phyloP scores from a whole-genome alignment of 169 alveolate species.

The Babesia caballi region DNA sequence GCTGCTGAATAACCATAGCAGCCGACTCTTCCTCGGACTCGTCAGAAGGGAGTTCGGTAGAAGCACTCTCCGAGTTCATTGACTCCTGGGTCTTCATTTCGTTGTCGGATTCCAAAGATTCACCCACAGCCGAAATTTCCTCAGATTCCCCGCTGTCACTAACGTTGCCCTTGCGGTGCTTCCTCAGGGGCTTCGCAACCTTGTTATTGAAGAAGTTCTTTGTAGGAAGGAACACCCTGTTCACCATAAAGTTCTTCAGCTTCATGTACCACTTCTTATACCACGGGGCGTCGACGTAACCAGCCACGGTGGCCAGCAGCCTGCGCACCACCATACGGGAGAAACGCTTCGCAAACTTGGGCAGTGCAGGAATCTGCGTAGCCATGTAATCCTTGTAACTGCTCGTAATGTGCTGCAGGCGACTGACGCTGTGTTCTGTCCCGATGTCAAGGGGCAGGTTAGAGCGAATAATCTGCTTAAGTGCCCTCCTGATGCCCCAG shows the following conservation, averaged over 20 bases:
- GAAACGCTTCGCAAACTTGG: constrained; percentile 4
- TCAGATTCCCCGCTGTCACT: no score
- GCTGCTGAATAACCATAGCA: no score
- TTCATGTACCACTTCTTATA: constrained; percentile 18
- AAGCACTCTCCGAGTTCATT: no score
- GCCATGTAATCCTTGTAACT: constrained; percentile 23
- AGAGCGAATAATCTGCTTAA: not conserved
- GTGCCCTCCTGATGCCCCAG: not conserved
- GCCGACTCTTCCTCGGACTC: no score
- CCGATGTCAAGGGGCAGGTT: constrained; percentile 3
- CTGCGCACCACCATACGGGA: not conserved
- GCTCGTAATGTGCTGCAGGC: not conserved
- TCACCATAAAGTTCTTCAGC: not conserved
- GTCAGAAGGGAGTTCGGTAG: no score
- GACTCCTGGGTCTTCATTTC: no score
- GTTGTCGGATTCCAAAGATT: no score
- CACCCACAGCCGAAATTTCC: no score
- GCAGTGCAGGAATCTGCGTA: constrained; percentile 1
- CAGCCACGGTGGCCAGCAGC: not conserved
- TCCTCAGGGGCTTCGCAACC: not conserved
- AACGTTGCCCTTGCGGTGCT: no score
- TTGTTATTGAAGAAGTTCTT: not conserved
- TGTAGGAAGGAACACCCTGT: not conserved
- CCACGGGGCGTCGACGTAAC: constrained; percentile 4
- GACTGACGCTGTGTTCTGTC: not conserved